Percentiles rank a stretch among this genome's conserved stretches.
Evolutionary conservation across 2,329 filamentous ascomycete genomes (phyloP).

Genomic region (Aspergillus ibericus): DNA sequence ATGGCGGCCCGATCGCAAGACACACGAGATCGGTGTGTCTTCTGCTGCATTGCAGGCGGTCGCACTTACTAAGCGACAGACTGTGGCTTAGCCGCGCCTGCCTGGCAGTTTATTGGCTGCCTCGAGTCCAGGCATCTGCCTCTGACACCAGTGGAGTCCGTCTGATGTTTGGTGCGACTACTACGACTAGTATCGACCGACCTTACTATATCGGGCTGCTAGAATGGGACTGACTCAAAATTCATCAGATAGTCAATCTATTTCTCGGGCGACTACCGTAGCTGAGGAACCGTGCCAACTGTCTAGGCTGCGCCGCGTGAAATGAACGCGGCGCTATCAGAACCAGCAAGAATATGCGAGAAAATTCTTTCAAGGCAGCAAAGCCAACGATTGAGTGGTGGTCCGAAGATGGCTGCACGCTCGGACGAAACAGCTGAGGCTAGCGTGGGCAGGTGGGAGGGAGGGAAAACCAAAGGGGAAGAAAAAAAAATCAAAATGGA

Average conservation of each 20-base stretch:
- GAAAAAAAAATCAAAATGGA: not conserved
- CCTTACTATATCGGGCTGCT: not conserved
- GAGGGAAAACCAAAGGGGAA: too few species aligned
- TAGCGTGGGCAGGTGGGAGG: too few species aligned
- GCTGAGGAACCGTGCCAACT: not conserved
- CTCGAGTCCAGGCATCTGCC: not conserved
- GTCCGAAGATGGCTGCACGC: too few species aligned
- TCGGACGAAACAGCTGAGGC: not conserved
- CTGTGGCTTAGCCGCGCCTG: slow-evolving; percentile 11
- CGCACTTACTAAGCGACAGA: not conserved
- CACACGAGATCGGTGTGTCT: slow-evolving; percentile 17
- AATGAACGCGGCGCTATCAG: too few species aligned
- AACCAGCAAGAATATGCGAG: too few species aligned
- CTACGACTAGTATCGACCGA: not conserved
- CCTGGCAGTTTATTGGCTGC: slow-evolving; percentile 8
- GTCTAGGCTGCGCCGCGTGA: not conserved
- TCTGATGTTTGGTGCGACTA: not conserved
- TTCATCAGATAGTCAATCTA: not conserved
- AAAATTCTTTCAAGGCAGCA: too few species aligned
- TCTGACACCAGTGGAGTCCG: not conserved
- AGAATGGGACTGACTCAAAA: not conserved
- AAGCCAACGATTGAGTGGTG: too few species aligned
- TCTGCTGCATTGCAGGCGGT: not conserved
- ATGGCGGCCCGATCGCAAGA: slow-evolving; percentile 11
- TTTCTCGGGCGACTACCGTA: not conserved